Percentiles rank a stretch among this genome's conserved stretches.
phyloP scores from a whole-genome alignment of 2,329 filamentous ascomycete species.

The Biscogniauxia marginata region DNA sequence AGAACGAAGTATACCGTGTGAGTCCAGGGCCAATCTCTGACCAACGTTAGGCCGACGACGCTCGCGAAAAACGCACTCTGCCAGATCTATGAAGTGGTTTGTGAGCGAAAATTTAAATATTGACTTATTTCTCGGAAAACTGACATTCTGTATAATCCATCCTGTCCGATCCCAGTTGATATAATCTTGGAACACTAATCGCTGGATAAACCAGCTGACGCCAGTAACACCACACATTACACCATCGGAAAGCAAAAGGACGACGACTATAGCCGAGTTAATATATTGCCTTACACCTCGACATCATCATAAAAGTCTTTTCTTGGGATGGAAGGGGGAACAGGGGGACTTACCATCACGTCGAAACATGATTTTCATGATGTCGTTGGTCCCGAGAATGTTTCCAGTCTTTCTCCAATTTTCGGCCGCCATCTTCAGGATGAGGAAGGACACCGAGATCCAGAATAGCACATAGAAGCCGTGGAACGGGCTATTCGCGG shows the following conservation, averaged over 20 bases:
- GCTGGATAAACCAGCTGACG: slow-evolving; percentile 66
- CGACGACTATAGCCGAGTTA: slow-evolving; percentile 38
- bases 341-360: slow-evolving; percentile 41
- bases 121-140: slow-evolving; percentile 21
- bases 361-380: slow-evolving; percentile 65
- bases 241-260: slow-evolving; percentile 63
- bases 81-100: slow-evolving; percentile 52
- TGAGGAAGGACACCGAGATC: slow-evolving; percentile 65
- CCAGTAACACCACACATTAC: slow-evolving; percentile 66
- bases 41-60: slow-evolving; percentile 64
- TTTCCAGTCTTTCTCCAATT: slow-evolving; percentile 71
- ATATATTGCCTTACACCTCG: neutral
- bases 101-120: neutral
- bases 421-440: slow-evolving; percentile 63
- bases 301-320: neutral
- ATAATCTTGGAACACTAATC: slow-evolving; percentile 54
- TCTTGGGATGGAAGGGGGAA: neutral
- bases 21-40: slow-evolving; percentile 79
- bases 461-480: slow-evolving; percentile 81
- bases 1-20: slow-evolving; percentile 61
- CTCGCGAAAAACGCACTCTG: slow-evolving; percentile 62
- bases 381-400: slow-evolving; percentile 68
- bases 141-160: slow-evolving; percentile 70
- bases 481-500: slow-evolving; percentile 68
- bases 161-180: slow-evolving; percentile 67